These are phyloP conservation scores for Tripterygium wilfordii DNA, from an alignment of 177 flowering plant genomes.

Conservation along the genomic window DNA sequence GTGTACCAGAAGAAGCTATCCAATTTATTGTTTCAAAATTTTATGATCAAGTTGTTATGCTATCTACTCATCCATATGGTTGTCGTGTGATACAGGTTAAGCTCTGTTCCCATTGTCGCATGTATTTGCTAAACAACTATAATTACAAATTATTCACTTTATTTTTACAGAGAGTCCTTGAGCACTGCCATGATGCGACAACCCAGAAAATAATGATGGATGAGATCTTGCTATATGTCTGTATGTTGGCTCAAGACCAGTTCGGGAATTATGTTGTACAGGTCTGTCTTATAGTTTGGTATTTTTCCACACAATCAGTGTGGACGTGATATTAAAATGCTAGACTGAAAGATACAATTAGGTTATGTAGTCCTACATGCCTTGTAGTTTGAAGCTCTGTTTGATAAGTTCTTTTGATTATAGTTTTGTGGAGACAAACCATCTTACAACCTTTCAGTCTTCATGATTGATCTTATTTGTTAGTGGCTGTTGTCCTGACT, in stretches of 20 bases:
- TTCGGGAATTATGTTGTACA: conserved; percentile 95
- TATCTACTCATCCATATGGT: conserved; percentile 69
- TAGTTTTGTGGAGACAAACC: too few relatives aligned
- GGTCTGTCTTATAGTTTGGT: conserved; percentile 36
- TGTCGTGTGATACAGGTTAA: conserved; percentile 68
- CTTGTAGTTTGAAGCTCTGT: too few relatives aligned
- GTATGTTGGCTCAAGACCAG: conserved; percentile 88
- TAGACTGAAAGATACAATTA: too few relatives aligned
- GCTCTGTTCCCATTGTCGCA: neutral
- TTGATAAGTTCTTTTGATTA: too few relatives aligned
- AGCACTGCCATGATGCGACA: conserved; percentile 68
- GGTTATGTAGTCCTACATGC: too few relatives aligned
- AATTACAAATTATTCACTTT: too few relatives aligned
- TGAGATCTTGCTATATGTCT: conserved; percentile 66
- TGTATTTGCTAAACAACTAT: neutral
- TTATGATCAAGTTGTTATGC: conserved; percentile 64
- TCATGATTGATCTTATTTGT: too few relatives aligned
- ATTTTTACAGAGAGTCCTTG: conserved; percentile 45
- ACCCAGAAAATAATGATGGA: conserved; percentile 87
- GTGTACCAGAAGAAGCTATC: conserved; percentile 59
- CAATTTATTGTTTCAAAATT: conserved; percentile 55
- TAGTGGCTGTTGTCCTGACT: too few relatives aligned
- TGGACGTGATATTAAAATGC: too few relatives aligned
- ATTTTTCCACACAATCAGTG: too few relatives aligned
- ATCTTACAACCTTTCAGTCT: too few relatives aligned